Evolutionary conservation across 352 stramenopile species (phyloP).

Genomic region (Blastocystis sp.): DNA sequence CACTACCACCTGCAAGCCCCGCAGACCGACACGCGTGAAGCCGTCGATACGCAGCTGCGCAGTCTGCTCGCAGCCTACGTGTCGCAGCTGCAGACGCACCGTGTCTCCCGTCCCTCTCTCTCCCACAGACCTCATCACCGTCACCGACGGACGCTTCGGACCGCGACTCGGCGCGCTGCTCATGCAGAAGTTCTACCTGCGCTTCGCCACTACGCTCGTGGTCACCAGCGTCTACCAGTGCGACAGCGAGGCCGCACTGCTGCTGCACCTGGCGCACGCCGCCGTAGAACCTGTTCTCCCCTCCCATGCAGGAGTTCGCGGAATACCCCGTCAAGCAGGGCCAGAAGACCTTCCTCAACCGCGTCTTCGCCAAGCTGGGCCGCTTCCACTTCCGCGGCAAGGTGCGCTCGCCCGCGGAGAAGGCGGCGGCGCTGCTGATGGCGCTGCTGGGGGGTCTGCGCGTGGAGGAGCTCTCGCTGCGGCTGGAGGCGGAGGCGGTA

Average conservation of each 20-base stretch:
- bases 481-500: neutral
- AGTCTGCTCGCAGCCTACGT: neutral
- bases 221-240: neutral
- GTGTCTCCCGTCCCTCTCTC: neutral
- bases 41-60: conserved; percentile 7
- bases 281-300: neutral
- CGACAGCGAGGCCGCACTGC: neutral
- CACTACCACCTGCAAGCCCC: conserved; percentile 11
- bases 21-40: neutral
- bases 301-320: neutral
- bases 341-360: conserved; percentile 35
- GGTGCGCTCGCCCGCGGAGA: conserved; percentile 1
- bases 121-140: neutral
- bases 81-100: neutral
- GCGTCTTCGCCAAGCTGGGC: neutral
- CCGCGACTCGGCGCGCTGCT: neutral
- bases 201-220: conserved; percentile 2
- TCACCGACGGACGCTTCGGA: neutral
- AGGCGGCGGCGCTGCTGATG: neutral
- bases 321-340: conserved; percentile 49
- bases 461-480: conserved; percentile 18
- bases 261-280: neutral
- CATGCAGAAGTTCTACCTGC: conserved; percentile 42
- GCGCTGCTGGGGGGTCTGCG: neutral
- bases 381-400: conserved; percentile 15